Conservation (phyloP, 139 green algal genomes). For the Trebouxia sp. region DNA sequence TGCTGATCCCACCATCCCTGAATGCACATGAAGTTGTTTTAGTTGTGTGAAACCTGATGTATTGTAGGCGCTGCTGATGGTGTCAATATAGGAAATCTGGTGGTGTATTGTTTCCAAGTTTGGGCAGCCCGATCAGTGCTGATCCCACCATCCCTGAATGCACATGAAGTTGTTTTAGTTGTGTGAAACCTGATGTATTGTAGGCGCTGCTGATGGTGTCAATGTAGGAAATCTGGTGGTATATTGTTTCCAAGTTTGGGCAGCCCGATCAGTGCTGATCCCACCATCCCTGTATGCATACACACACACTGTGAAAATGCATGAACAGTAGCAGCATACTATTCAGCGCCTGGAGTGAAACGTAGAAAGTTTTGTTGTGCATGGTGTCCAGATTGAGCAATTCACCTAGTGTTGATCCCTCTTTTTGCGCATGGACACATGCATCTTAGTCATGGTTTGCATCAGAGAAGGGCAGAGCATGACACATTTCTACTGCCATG, state of each 20-base stretch:
- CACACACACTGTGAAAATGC: no score
- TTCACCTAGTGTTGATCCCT: conserved; percentile 21
- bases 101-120: conserved; percentile 1
- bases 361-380: background rate
- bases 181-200: no score
- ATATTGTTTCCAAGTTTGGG: conserved; percentile 1
- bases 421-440: background rate
- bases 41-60: no score
- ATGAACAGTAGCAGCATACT: no score
- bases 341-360: background rate
- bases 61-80: background rate
- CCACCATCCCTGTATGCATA: conserved; percentile 16
- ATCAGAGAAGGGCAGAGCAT: no score
- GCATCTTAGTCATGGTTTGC: no score
- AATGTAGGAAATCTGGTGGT: background rate
- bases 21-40: no score
- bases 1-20: conserved; percentile 30
- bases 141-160: conserved; percentile 26
- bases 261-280: conserved; percentile 18
- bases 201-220: conserved; percentile 7
- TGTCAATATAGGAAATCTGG: background rate
- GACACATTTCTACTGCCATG: no score
- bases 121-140: conserved; percentile 9
- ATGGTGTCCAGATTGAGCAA: conserved; percentile 15
- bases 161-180: no score